These are phyloP conservation scores for Paracorniculantispora psalliotae DNA, from an alignment of 2,329 filamentous ascomycete species.

Conservation along the genomic window DNA sequence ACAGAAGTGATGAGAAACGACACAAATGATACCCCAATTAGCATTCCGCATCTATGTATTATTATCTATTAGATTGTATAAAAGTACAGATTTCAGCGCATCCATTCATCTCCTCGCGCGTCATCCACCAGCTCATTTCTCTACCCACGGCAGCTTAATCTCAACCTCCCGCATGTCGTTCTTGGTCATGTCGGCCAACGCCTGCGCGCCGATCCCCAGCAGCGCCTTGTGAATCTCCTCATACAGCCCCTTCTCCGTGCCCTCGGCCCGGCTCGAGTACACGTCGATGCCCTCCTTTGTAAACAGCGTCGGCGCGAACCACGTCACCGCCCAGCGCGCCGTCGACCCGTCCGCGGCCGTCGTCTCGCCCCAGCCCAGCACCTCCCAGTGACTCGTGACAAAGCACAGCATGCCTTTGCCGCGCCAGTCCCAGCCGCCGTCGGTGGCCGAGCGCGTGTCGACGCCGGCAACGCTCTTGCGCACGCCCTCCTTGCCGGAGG, in stretches of 20 bases:
- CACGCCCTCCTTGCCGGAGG: constrained; percentile 40
- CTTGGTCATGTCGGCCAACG: constrained; percentile 47
- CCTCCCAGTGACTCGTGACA: constrained; percentile 73
- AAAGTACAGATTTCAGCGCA: background rate
- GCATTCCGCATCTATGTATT: background rate
- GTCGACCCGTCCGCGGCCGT: constrained; percentile 31
- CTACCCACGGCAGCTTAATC: constrained; percentile 47
- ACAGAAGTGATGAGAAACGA: constrained; percentile 9
- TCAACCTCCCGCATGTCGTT: constrained; percentile 47
- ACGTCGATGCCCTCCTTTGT: constrained; percentile 78
- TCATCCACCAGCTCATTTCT: background rate
- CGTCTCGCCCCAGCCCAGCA: constrained; percentile 67
- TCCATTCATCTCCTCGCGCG: background rate
- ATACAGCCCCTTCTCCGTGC: constrained; percentile 54
- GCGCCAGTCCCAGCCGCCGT: constrained; percentile 65
- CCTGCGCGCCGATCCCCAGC: constrained; percentile 41
- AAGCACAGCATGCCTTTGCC: constrained; percentile 71
- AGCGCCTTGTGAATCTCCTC: constrained; percentile 51
- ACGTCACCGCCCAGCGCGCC: constrained; percentile 73
- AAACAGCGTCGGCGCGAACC: constrained; percentile 78
- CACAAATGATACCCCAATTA: constrained; percentile 7
- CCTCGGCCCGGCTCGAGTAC: constrained; percentile 60
- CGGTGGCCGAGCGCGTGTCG: constrained; percentile 43
- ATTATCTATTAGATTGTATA: constrained; percentile 1
- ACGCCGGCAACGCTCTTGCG: constrained; percentile 60